phyloP scores from a whole-genome alignment of 805 yeast species.

The Ogataea ramenticola region DNA sequence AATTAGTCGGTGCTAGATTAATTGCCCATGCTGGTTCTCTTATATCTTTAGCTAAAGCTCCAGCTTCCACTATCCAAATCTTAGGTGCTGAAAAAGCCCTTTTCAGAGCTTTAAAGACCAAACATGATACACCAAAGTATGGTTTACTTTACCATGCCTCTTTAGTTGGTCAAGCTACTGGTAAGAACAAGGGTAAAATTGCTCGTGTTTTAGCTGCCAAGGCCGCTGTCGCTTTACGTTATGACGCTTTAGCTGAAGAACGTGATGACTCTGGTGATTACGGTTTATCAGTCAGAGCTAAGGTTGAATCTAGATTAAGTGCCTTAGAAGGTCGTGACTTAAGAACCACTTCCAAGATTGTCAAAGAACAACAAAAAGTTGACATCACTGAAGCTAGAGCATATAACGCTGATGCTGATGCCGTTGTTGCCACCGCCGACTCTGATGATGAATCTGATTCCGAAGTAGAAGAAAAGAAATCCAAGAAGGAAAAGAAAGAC shows the following conservation, averaged over 20 bases:
- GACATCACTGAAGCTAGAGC: slow-evolving; percentile 79
- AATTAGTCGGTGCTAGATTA: slow-evolving; percentile 95
- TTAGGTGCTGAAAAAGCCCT: slow-evolving; percentile 99
- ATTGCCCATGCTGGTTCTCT: slow-evolving; percentile 97
- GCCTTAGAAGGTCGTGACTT: slow-evolving; percentile 95
- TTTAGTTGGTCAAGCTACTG: slow-evolving; percentile 95
- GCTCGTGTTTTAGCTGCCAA: slow-evolving; percentile 98
- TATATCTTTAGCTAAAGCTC: slow-evolving; percentile 92
- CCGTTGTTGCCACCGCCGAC: slow-evolving; percentile 28
- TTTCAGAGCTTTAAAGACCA: slow-evolving; percentile 96
- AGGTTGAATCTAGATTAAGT: slow-evolving; percentile 91
- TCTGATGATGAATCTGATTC: slow-evolving; percentile 25
- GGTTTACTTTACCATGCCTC: slow-evolving; percentile 97
- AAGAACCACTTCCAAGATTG: slow-evolving; percentile 80
- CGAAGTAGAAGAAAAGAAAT: slow-evolving; percentile 21
- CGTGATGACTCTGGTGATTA: slow-evolving; percentile 93
- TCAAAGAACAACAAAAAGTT: slow-evolving; percentile 78
- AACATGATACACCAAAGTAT: slow-evolving; percentile 97
- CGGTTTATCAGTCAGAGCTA: slow-evolving; percentile 85
- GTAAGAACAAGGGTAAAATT: slow-evolving; percentile 97
- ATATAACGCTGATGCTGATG: slow-evolving; percentile 94
- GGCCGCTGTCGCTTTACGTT: slow-evolving; percentile 94
- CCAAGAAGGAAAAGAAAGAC: slow-evolving; percentile 17
- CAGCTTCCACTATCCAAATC: slow-evolving; percentile 97
- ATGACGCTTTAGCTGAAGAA: slow-evolving; percentile 95